Base-by-base conservation (phyloP, 2,329 filamentous ascomycete genomes). In the Niveomyces coronatus region DNA sequence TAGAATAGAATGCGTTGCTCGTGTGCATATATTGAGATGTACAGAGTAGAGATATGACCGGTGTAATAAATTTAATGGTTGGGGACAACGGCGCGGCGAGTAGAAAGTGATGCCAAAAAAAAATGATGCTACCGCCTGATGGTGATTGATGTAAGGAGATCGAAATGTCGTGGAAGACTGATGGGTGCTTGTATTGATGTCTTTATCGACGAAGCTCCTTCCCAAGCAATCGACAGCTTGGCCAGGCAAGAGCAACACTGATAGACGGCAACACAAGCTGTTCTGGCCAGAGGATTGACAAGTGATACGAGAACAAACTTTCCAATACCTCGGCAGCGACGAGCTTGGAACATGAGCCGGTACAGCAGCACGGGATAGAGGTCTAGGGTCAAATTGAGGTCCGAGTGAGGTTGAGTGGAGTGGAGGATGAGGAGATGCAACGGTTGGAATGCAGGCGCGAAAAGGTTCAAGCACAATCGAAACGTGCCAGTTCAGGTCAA, bases 401-500 rank as follows among this genome's bases (percentile, higher is more conserved):
- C 26, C 17, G n/a, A 22, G 18, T 27, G 27, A 31, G 27, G 33
- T 29, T 20, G 31, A 19, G 14, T 9, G 17, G n/a, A 9, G 33
- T 9, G 16, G 27, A 16, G 17, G 29, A 16, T 9, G 8, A 31
- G 29, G 29, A 17, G 29, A n/a, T n/a, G n/a, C 19, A 24, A 32
- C 38, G 10, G 35, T 33, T 36, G 39, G 39, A 40, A 40, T 40
- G 39, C 32, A 31, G 22, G 32, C 20, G 39, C 39, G 20, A 27
- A n/a, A 11, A 30, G 16, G 18, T 16, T 33, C 23, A 39, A 33
- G 37, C 9, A 5, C 17, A 37, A 30, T 15, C 5, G 18, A 30
- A 14, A 23, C 6, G 30, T 33, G 30, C 17, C 37, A 39, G 23
- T 34, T 34, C 17, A 39, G 23, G 23, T 39, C 30, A 39, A 39